Percentiles rank a stretch among this genome's conserved stretches.
phyloP scores from a whole-genome alignment of 495 filamentous ascomycete genomes.

The Hypoxylon fuscum region DNA sequence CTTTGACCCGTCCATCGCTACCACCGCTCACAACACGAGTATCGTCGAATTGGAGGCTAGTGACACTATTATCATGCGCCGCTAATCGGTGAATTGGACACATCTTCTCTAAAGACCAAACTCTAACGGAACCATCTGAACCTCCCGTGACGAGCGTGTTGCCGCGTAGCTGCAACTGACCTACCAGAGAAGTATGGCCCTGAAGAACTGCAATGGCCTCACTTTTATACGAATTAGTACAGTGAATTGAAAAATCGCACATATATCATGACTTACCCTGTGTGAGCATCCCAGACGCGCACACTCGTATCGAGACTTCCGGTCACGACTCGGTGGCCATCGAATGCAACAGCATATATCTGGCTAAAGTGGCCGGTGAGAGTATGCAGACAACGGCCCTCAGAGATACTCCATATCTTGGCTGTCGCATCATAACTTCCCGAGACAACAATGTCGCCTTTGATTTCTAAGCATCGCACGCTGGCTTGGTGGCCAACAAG shows the following conservation, averaged over 20 bases:
- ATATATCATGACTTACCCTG: constrained; percentile 68
- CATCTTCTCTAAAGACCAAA: constrained; percentile 92
- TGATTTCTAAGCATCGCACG: constrained; percentile 93
- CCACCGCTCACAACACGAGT: constrained; percentile 93
- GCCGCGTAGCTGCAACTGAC: constrained; percentile 95
- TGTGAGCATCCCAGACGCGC: constrained; percentile 92
- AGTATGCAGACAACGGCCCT: constrained; percentile 88
- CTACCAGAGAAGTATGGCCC: constrained; percentile 95
- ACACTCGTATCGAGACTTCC: constrained; percentile 97
- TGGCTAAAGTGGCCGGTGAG: constrained; percentile 97
- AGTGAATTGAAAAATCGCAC: background rate
- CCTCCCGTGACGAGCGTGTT: constrained; percentile 96
- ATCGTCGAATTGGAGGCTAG: constrained; percentile 95
- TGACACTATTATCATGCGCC: constrained; percentile 98
- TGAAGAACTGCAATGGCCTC: constrained; percentile 92
- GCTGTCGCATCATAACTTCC: constrained; percentile 98
- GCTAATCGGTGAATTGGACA: constrained; percentile 91
- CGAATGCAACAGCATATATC: constrained; percentile 98
- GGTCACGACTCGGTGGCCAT: constrained; percentile 91
- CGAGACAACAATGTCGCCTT: constrained; percentile 93
- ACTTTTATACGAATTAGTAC: constrained; percentile 52
- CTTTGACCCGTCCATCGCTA: constrained; percentile 94
- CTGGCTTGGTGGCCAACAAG: constrained; percentile 96
- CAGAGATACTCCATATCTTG: constrained; percentile 95
- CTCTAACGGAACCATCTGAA: constrained; percentile 92